Base-by-base conservation (phyloP, 2,329 filamentous ascomycete species). In the Fusarium sp. region DNA sequence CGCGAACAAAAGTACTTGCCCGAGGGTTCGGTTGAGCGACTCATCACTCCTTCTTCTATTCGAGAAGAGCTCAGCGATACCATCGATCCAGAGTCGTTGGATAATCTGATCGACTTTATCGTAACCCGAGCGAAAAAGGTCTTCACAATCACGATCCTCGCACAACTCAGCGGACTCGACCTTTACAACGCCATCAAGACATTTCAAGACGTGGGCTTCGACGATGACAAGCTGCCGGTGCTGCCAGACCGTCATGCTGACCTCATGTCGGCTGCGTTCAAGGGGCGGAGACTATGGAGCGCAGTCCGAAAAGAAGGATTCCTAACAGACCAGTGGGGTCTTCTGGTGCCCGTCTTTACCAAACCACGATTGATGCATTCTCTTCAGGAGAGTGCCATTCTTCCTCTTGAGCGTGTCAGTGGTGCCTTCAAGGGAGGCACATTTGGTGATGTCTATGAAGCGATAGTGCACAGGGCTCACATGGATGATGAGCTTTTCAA, bases 221-320 rank as follows among this genome's bases (percentile, higher is more conserved):
- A 42, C 33, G 25, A 66, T 31, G 6, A 29, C 20, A 54, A 61
- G 31, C 54, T 57, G 2, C 54, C 54, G 5, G 22, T 57, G 11
- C 22, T 57, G 10, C 31, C 31, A 18, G 54, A 57, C 54, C 31
- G 31, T 22, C 31, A 57, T 33, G 20, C 54, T 11, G 54, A 36
- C 31, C 54, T 57, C 54, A 57, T 57, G 14, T 35, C 31, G 31
- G 16, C 14, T 16, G 54, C 31, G 16, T 36, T 57, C 54, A 57
- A 25, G 33, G 31, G n/a, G 31, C n/a, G 33, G 31, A 57, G 33
- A 25, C 9, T 57, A 25, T 57, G 54, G 54, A 57, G 27, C 13
- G 33, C n/a, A 13, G 54, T 40, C 1, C 20, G 27, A 27, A 38
- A 62, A 6, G 16, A 31, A 9, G 14, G 4, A 31, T 86, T 40